Evolutionary conservation across 169 alveolate genomes (phyloP).

Genomic region (Theileria annulata): DNA sequence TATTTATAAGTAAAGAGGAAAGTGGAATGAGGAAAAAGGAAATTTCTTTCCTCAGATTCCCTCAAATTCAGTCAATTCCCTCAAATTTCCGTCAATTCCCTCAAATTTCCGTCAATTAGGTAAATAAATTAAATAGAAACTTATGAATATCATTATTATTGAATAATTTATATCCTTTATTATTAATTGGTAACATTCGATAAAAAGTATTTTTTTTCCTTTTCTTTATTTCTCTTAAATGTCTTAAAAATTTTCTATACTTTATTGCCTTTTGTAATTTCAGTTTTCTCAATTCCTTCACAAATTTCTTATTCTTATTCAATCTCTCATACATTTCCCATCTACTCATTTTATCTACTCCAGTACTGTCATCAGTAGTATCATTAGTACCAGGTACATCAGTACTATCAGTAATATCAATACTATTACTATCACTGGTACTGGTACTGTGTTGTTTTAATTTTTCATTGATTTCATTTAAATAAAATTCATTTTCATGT

Average conservation of each 20-base stretch:
- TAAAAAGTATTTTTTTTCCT: conserved; percentile 42
- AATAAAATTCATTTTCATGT: conserved; percentile 23
- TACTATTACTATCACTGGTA: not conserved
- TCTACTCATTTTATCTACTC: not conserved
- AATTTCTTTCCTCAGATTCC: too few relatives aligned
- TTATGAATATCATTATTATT: conserved; percentile 37
- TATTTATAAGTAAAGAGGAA: not conserved
- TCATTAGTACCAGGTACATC: not conserved
- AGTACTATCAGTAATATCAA: not conserved
- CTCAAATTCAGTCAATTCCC: too few relatives aligned
- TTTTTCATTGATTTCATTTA: not conserved
- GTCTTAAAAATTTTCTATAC: conserved; percentile 20
- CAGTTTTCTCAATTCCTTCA: conserved; percentile 11
- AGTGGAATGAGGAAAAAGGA: too few relatives aligned
- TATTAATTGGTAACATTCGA: conserved; percentile 40
- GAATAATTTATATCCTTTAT: conserved; percentile 35
- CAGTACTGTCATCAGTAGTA: too few relatives aligned
- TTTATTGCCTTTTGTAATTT: conserved; percentile 2
- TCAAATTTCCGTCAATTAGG: not conserved
- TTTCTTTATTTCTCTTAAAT: conserved; percentile 6
- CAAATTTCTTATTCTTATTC: conserved; percentile 11
- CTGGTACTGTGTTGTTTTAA: not conserved
- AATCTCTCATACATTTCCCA: not conserved
- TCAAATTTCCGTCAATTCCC: too few relatives aligned
- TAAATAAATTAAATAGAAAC: not conserved